These are phyloP conservation scores for Serendipita sp. DNA, from an alignment of 768 basidiomycete species.

Conservation along the genomic window DNA sequence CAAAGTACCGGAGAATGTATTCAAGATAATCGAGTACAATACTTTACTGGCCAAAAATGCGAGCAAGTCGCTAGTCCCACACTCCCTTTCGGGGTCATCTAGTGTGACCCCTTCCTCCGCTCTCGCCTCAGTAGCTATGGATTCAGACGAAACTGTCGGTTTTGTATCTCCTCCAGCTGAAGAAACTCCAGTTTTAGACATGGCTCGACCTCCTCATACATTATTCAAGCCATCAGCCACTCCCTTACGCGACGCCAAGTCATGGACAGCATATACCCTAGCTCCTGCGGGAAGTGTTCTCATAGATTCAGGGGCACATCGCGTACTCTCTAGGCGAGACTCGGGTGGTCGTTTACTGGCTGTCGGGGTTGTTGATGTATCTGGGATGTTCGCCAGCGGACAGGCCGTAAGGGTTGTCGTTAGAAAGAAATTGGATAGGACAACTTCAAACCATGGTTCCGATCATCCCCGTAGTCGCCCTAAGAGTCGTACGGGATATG, in stretches of 20 bases:
- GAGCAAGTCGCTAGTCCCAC: conserved; percentile 32
- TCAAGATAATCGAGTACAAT: conserved; percentile 70
- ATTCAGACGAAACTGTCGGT: background rate
- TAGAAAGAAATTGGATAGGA: background rate
- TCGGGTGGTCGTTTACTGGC: conserved; percentile 87
- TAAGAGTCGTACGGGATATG: background rate
- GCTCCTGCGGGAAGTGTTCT: conserved; percentile 76
- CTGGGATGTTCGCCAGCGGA: conserved; percentile 81
- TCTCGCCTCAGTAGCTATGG: background rate
- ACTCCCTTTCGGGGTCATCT: conserved; percentile 32
- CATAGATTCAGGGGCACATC: conserved; percentile 78
- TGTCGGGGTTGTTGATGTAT: conserved; percentile 73
- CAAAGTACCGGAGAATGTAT: conserved; percentile 55
- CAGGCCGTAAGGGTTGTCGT: conserved; percentile 79
- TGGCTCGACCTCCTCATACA: conserved; percentile 63
- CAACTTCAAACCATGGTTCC: background rate
- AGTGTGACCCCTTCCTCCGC: conserved; percentile 7
- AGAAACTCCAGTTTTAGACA: conserved; percentile 8
- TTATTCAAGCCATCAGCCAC: conserved; percentile 57
- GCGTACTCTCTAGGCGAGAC: conserved; percentile 66
- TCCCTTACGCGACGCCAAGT: conserved; percentile 76
- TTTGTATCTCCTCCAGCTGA: background rate
- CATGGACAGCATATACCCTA: conserved; percentile 95
- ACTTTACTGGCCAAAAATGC: conserved; percentile 41
- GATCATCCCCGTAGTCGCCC: background rate